phyloP scores from a whole-genome alignment of 164 flowering plant genomes.

The Nymphaea colorata region DNA sequence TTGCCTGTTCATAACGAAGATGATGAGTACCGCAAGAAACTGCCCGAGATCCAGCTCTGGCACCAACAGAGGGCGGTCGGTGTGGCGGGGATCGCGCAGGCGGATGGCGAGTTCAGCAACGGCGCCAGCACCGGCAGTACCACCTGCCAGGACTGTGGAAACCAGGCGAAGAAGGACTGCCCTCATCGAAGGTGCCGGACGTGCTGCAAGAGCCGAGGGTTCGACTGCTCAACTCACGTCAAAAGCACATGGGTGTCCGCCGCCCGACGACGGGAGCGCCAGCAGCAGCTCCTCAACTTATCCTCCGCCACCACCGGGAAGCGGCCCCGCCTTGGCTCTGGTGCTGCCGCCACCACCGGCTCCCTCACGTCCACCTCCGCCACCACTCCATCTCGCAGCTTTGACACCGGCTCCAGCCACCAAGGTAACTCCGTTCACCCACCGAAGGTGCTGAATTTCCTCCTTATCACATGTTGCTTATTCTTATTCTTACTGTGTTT shows the following conservation, averaged over 20 bases:
- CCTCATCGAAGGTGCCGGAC: constrained; percentile 52
- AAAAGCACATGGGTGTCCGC: constrained; percentile 81
- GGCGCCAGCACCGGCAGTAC: constrained; percentile 15
- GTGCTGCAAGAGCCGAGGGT: constrained; percentile 68
- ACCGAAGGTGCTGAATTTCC: not conserved
- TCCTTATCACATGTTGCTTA: too few relatives aligned
- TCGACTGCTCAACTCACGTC: constrained; percentile 53
- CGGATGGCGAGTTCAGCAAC: not conserved
- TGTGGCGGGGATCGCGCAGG: too few relatives aligned
- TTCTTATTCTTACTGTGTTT: too few relatives aligned
- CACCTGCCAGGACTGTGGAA: constrained; percentile 72
- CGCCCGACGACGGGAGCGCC: constrained; percentile 51
- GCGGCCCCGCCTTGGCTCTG: constrained; percentile 11
- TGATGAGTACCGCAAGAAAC: not conserved
- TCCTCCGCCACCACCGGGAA: constrained; percentile 9
- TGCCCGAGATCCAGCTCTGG: not conserved
- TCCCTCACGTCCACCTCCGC: constrained; percentile 91
- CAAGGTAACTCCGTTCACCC: constrained; percentile 4
- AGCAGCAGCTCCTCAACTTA: constrained; percentile 19
- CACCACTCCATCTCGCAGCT: constrained; percentile 78
- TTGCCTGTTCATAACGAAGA: not conserved
- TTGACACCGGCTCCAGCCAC: constrained; percentile 61
- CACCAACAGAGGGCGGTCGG: too few relatives aligned
- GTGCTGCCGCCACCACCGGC: constrained; percentile 46
- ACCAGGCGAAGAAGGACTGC: constrained; percentile 76